Percentiles rank a stretch among this genome's conserved stretches.
Conservation (phyloP, 306 rosid species). For the Fragaria nilgerrensis region DNA sequence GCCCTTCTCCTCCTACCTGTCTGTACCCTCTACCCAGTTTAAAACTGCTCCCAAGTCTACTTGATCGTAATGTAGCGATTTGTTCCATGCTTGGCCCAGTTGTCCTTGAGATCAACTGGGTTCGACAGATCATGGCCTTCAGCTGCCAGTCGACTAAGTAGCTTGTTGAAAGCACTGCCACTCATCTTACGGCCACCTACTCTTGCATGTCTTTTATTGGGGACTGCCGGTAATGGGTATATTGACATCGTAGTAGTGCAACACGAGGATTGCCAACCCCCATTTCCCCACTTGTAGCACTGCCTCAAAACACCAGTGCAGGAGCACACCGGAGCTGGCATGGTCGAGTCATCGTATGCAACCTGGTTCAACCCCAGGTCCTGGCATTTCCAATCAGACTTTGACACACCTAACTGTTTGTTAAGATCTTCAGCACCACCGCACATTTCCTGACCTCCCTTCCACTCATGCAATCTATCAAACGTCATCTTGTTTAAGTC, state of each 20-base stretch:
- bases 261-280: constrained; percentile 99
- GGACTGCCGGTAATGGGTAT: constrained; percentile 95
- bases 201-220: constrained; percentile 94
- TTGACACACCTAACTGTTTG: constrained; percentile 62
- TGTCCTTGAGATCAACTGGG: constrained; percentile 87
- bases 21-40: constrained; percentile 5
- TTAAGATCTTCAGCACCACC: constrained; percentile 71
- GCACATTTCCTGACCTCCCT: constrained; percentile 56
- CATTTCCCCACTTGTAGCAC: constrained; percentile 99
- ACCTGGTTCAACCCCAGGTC: constrained; percentile 93
- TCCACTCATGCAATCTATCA: constrained; percentile 75
- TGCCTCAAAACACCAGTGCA: constrained; percentile 84
- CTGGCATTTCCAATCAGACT: constrained; percentile 91
- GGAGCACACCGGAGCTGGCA: constrained; percentile 93
- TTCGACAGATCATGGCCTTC: constrained; percentile 94
- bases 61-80: constrained; percentile 95
- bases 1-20: constrained; percentile 12
- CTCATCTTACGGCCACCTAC: constrained; percentile 98
- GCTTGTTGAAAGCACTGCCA: constrained; percentile 93
- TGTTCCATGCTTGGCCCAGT: constrained; percentile 99
- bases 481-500: constrained; percentile 72
- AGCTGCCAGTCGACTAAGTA: constrained; percentile 87
- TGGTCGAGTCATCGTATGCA: constrained; percentile 83
- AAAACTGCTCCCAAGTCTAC: constrained; percentile 30
- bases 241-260: constrained; percentile 87